phyloP scores from a whole-genome alignment of 2,329 filamentous ascomycete genomes.

The Penicillium decumbens region DNA sequence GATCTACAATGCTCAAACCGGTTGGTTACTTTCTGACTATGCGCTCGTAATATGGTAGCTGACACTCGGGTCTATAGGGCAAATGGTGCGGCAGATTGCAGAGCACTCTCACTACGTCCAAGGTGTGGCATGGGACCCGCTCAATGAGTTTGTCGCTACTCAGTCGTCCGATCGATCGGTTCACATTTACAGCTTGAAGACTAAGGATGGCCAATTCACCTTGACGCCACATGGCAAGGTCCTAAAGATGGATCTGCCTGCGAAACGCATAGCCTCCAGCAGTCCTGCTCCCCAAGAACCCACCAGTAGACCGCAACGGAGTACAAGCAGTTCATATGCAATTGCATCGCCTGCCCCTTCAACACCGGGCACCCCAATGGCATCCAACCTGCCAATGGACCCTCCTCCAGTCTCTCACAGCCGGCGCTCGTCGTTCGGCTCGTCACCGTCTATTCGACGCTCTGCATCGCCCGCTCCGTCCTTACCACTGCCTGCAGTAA shows the following conservation, averaged over 20 bases:
- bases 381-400: conserved; percentile 88
- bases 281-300: conserved; percentile 89
- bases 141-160: conserved; percentile 96
- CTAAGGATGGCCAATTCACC: conserved; percentile 92
- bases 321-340: conserved; percentile 43
- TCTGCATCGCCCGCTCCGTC: conserved; percentile 92
- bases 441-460: conserved; percentile 69
- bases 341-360: conserved; percentile 82
- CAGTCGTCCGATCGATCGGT: conserved; percentile 97
- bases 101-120: conserved; percentile 98
- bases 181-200: conserved; percentile 93
- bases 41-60: conserved; percentile 13
- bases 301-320: conserved; percentile 30
- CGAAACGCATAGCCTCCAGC: conserved; percentile 80
- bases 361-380: conserved; percentile 88
- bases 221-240: conserved; percentile 74
- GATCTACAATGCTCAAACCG: conserved; percentile 91
- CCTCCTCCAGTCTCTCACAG: conserved; percentile 89
- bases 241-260: conserved; percentile 88
- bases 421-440: conserved; percentile 86
- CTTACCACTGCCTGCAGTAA: conserved; percentile 88
- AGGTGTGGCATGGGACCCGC: conserved; percentile 94
- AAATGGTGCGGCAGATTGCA: conserved; percentile 83
- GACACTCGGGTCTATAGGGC: conserved; percentile 41
- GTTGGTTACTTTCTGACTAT: conserved; percentile 46